A percentile compares a stretch with the other conserved stretches of the same genome.
phyloP scores from a whole-genome alignment of 306 rosid species.

The Dalbergia cochinchinensis region DNA sequence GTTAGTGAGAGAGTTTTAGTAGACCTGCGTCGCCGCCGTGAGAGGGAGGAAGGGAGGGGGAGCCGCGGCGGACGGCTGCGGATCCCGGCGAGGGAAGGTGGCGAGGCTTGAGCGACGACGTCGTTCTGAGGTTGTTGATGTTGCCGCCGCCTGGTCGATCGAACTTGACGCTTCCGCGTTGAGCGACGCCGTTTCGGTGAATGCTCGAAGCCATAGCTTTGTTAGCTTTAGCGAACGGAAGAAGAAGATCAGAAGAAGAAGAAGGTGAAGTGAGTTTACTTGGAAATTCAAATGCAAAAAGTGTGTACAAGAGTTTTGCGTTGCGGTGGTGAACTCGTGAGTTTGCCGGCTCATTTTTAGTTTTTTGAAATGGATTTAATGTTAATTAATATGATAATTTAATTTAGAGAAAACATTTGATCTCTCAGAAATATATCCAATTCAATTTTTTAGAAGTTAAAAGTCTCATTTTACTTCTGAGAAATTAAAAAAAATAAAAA shows the following conservation, averaged over 20 bases:
- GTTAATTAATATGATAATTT: too few species aligned
- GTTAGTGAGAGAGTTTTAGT: background rate
- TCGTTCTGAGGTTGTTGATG: conserved; percentile 9
- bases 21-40: background rate
- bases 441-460: too few species aligned
- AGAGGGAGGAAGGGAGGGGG: background rate
- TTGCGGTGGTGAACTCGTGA: background rate
- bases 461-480: too few species aligned
- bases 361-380: background rate
- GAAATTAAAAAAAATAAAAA: too few species aligned
- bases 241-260: background rate
- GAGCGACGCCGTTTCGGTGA: conserved; percentile 37
- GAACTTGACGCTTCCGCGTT: conserved; percentile 5
- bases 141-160: conserved; percentile 8
- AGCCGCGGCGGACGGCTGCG: conserved; percentile 10
- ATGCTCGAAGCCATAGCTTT: conserved; percentile 9
- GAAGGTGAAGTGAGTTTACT: background rate
- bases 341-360: background rate
- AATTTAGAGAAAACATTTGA: too few species aligned
- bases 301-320: background rate
- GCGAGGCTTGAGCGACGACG: conserved; percentile 11
- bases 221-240: too few species aligned
- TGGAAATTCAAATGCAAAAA: background rate
- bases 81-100: conserved; percentile 10
- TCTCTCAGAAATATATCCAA: too few species aligned